Percentiles rank a stretch among this genome's conserved stretches.
These are phyloP conservation scores for Aspergillus pseudoglaucus DNA, from an alignment of 2,329 filamentous ascomycete species.

Conservation along the genomic window DNA sequence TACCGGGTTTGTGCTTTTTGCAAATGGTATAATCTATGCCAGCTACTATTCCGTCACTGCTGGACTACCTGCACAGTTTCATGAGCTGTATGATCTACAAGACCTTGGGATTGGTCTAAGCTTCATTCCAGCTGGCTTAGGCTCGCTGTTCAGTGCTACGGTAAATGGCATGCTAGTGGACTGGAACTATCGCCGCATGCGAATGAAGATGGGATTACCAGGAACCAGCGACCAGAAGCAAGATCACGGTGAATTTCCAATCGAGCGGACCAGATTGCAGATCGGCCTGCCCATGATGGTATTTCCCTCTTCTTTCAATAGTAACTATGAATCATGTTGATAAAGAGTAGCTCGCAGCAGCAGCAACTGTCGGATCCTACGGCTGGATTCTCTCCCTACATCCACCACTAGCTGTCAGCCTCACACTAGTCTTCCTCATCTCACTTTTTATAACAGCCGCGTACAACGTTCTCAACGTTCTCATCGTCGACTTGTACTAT, in stretches of 20 bases:
- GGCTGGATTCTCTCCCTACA: conserved; percentile 4
- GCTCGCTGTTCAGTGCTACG: conserved; percentile 34
- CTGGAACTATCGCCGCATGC: conserved; percentile 37
- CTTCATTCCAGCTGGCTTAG: conserved; percentile 39
- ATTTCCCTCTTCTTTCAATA: conserved; percentile 22
- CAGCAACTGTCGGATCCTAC: conserved; percentile 7
- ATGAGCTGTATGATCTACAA: conserved; percentile 32
- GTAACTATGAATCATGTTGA: conserved; percentile 37
- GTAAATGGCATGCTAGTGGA: conserved; percentile 38
- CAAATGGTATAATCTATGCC: conserved; percentile 34
- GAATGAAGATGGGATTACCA: conserved; percentile 24
- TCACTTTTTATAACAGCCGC: conserved; percentile 33
- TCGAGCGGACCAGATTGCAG: conserved; percentile 39
- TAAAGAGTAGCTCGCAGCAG: conserved; percentile 8
- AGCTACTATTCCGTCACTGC: conserved; percentile 39
- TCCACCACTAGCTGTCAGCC: conserved; percentile 18
- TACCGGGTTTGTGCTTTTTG: conserved; percentile 24
- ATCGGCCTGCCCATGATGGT: conserved; percentile 34
- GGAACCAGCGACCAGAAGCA: conserved; percentile 28
- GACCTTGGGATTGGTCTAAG: conserved; percentile 38
- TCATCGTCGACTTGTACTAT: conserved; percentile 40
- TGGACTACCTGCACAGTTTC: conserved; percentile 32
- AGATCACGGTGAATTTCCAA: conserved; percentile 36
- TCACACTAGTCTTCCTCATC: conserved; percentile 28
- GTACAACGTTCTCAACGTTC: conserved; percentile 39